Evolutionary conservation across 192 early-diverging fungal genomes (phyloP), one percentile per base, ranked within the genome.

Genomic region (Gamsiella multidivaricata): DNA sequence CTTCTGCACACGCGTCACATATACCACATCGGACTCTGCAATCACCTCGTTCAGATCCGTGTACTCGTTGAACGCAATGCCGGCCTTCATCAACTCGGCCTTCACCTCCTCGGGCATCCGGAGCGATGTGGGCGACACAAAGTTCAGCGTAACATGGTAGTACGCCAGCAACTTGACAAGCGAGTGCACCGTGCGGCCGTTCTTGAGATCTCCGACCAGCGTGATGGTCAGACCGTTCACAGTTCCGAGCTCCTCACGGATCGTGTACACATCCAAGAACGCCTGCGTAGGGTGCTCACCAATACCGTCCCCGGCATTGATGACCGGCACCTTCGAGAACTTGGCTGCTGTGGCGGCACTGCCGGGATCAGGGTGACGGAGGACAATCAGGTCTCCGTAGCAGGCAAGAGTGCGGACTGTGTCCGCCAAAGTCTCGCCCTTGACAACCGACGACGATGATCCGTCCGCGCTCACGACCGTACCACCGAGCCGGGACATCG

Each of bases 251-350:
- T 97, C 97, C 88, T 94, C 91, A 81, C 91, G 83, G 53, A 82
- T 79, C 5, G 81, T 82, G 52, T 70, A 70, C 11, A 92, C 86
- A 76, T 99, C 97, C 57, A 99, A 86, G 86, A 99, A 94, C 46
- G 96, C 97, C 80, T 99, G 97, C 37, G 96, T 95, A 36, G 97
- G 97, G 84, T 99, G 97, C 87, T 99, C 97, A 37, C 97, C 97
- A 39, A 90, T 87, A 51, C 97, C 97, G 76, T 99, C 96, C 53
- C 97, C 97, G 34, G 95, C 97, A 68, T 97, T 98, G 80, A 99
- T 93, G 18, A 99, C 87, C 7, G 97, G 97, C 17, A 97, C 89
- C 71, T 89, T 92, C 32, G 94, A 91, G 83, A 89, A 93, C 79
- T 92, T 95, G 29, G 97, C 92, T 26, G 95, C 97, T 23, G 86